These are phyloP conservation scores for Geosmithia putterillii DNA, from an alignment of 2,329 filamentous ascomycete genomes.

Conservation along the genomic window DNA sequence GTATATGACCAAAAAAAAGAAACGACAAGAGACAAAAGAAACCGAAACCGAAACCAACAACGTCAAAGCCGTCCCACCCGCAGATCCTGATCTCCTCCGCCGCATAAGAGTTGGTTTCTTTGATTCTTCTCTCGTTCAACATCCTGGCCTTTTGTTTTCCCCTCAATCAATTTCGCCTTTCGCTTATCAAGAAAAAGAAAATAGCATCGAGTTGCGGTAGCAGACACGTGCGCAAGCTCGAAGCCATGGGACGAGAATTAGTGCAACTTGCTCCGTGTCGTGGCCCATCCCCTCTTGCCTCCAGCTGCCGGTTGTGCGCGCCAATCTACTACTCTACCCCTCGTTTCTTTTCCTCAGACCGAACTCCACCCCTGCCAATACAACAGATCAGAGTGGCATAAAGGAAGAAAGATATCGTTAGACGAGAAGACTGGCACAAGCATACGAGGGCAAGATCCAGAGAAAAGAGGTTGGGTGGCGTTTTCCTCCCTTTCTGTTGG, in stretches of 20 bases:
- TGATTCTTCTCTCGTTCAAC: neutral
- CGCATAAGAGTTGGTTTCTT: too few species aligned
- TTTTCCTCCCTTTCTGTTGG: neutral
- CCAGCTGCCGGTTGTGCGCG: too few species aligned
- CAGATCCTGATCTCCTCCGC: neutral
- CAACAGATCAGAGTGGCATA: too few species aligned
- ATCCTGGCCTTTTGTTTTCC: neutral
- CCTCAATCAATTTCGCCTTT: neutral
- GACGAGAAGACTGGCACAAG: too few species aligned
- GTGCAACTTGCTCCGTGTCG: neutral
- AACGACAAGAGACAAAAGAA: constrained; percentile 8
- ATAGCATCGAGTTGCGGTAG: neutral
- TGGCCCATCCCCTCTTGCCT: too few species aligned
- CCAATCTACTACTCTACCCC: too few species aligned
- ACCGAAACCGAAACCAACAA: constrained; percentile 7
- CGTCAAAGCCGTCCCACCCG: constrained; percentile 1
- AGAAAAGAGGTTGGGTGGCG: too few species aligned
- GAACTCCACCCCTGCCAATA: too few species aligned
- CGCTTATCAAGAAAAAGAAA: neutral
- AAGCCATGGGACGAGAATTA: neutral
- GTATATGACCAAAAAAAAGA: constrained; percentile 13
- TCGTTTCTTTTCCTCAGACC: too few species aligned
- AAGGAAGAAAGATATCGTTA: too few species aligned
- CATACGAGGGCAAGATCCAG: too few species aligned
- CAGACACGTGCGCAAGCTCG: neutral